Evolutionary conservation across 1,139 yeast genomes (phyloP), one percentile per base, ranked within the genome.

Genomic region (Blastobotrys capitulatus): DNA sequence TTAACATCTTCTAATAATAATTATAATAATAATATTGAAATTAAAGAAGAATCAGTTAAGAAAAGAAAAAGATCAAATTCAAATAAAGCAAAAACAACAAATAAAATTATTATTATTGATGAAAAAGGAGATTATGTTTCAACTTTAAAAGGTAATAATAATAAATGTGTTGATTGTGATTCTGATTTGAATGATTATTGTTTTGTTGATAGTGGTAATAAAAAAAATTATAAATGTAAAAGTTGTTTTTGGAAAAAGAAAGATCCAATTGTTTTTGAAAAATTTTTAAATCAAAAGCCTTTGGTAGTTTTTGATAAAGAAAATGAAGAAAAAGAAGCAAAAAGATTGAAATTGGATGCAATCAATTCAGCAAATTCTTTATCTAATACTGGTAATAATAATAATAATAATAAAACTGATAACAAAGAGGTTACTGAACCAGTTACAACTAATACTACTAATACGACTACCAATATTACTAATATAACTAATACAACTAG

Each of bases 111-210:
- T 34, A 46, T 48, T 16, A 31, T 51, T 16, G 45, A 44, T 6
- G 48, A 36, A 8, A 26, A 43, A 29, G 52, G 43, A 3, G 41
- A 42, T n/a, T n/a, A n/a, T n/a, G n/a, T n/a, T n/a, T 44, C 42
- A 15, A 45, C 31, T 12, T 41, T 38, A 22, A 22, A 35, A 8
- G 22, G 42, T 9, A 43, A 38, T 13, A 38, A 18, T 15, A 43
- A 46, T 12, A 35, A 20, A 9, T 60, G 63, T 45, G 32, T 42
- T 12, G 44, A 48, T n/a, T 60, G 63, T 45, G 41, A 43, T 4
- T 29, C 47, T 7, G 32, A 35, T 10, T 27, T 38, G 6, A 52
- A 60, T 1, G 50, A 53, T 1, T 54, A 48, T 37, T 60, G 63
- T 62, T 56, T 57, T 36, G 22, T 34, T n/a, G 31, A 42, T 6